Evolutionary conservation across 2,329 filamentous ascomycete species (phyloP), one percentile per base, ranked within the genome.

Genomic region (Phaeophleospora eucalypticola): DNA sequence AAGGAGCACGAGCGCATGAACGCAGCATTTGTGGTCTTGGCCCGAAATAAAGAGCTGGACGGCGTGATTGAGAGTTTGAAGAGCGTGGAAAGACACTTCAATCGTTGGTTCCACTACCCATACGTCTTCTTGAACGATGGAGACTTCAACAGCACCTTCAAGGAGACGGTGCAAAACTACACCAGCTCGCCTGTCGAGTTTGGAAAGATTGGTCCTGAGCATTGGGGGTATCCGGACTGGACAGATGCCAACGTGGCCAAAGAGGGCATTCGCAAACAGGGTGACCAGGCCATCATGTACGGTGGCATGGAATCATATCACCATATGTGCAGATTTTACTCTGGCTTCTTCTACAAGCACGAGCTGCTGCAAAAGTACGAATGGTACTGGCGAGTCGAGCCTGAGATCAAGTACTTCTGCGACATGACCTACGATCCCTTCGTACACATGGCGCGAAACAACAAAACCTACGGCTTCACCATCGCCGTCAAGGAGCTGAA

Each of bases 371-470:
- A 87, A 65, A 97, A 97, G 71, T 98, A 97, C 71, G 89, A 97
- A 66, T 98, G 93, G 93, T 98, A 98, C 76, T 98, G 93, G 93
- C 89, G 93, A 54, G 76, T 98, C 60, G 93, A 98, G 77, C 93
- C 93, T 56, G 93, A 98, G 71, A 97, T 98, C 80, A 96, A 91
- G 74, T 98, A 97, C 74, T 98, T 98, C 74, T 98, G 93, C 71
- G 93, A 98, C 67, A 97, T 98, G 59, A 98, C 93, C 56, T 98
- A 98, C 65, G 93, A 98, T 68, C 93, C 93, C 1, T 98, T 98
- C 75, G 77, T 93, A 51, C 84, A 89, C 68, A 98, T 98, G 93
- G 87, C 87, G 51, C 83, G 90, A 58, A 72, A 81, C 56, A 97
- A 97, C 74, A 98, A 98, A 75, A 97, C 91, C 0, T 98, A 98